A percentile compares a stretch with the other conserved stretches of the same genome.
phyloP scores from a whole-genome alignment of 1,284 basidiomycete genomes.

The Cryptococcus deneoformans region DNA sequence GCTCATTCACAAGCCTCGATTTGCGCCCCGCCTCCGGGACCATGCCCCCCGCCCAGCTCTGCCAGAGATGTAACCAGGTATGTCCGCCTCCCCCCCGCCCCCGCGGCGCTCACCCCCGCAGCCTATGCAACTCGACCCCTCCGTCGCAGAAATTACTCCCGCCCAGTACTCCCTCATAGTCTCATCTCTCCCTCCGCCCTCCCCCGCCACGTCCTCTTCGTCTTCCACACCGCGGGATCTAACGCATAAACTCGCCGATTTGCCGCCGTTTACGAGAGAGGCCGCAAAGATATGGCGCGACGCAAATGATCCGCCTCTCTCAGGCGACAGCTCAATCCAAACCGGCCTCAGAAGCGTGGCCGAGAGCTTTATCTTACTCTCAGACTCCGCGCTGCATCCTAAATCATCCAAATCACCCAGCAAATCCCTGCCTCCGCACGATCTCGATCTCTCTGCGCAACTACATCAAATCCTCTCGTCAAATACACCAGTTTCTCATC shows the following conservation, averaged over 20 bases:
- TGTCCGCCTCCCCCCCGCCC: conserved; percentile 1
- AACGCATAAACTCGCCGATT: conserved; percentile 57
- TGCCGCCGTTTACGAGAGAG: conserved; percentile 56
- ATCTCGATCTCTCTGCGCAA: conserved; percentile 51
- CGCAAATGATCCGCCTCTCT: conserved; percentile 60
- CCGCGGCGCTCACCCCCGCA: too few species aligned
- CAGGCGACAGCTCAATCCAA: conserved; percentile 24
- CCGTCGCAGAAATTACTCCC: conserved; percentile 74
- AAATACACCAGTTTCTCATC: conserved; percentile 85
- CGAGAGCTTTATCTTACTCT: conserved; percentile 85
- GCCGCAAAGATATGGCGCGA: conserved; percentile 48
- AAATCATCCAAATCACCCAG: conserved; percentile 20
- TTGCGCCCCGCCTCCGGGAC: too few species aligned
- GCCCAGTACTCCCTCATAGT: conserved; percentile 82
- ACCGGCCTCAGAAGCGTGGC: conserved; percentile 43
- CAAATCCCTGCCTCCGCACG: conserved; percentile 57
- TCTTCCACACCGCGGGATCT: conserved; percentile 44
- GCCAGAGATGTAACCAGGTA: conserved; percentile 45
- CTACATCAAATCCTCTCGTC: conserved; percentile 76
- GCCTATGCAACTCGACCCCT: conserved; percentile 57
- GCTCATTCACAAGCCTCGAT: too few species aligned
- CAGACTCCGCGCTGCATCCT: conserved; percentile 68
- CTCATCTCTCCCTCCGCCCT: conserved; percentile 57
- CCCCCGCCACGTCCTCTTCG: conserved; percentile 13
- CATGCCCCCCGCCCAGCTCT: conserved; percentile 13